Conservation (phyloP, 2,329 filamentous ascomycete species). For the Penicillium sumatraense region DNA sequence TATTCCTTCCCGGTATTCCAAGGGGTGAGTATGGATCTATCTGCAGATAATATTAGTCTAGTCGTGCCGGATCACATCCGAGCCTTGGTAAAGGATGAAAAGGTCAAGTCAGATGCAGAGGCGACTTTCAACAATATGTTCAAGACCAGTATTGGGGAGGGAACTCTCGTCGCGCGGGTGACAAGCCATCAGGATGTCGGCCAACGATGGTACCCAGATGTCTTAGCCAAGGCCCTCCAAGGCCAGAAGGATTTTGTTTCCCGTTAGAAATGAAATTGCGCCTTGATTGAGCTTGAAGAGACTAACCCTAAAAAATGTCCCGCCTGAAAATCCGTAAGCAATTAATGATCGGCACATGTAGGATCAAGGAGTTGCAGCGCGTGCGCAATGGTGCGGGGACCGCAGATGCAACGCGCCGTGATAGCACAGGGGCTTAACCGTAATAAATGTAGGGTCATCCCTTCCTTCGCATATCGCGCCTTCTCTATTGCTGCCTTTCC, state of each 20-base stretch:
- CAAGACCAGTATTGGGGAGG: constrained; percentile 35
- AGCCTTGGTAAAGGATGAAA: constrained; percentile 34
- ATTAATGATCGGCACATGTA: constrained; percentile 15
- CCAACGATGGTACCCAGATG: constrained; percentile 41
- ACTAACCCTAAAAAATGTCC: not conserved
- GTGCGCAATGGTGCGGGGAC: constrained; percentile 14
- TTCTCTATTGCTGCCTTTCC: not conserved
- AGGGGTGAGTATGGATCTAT: constrained; percentile 40
- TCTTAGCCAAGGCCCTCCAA: constrained; percentile 35
- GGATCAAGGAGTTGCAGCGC: constrained; percentile 16
- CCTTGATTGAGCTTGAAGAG: not conserved
- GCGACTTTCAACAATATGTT: constrained; percentile 42
- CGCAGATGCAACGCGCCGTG: constrained; percentile 12
- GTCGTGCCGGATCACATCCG: constrained; percentile 36
- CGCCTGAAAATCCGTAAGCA: not conserved
- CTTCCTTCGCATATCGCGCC: not conserved
- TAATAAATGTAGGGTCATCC: not conserved
- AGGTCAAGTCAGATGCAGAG: constrained; percentile 42
- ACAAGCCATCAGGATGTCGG: constrained; percentile 45
- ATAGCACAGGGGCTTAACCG: not conserved
- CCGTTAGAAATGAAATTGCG: not conserved
- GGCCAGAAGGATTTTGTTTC: constrained; percentile 27
- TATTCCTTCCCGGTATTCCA: constrained; percentile 44
- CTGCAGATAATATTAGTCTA: constrained; percentile 33
- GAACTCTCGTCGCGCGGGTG: constrained; percentile 40